A percentile compares a stretch with the other conserved stretches of the same genome.
phyloP scores from a whole-genome alignment of 2,329 filamentous ascomycete genomes.

The Parasarocladium wereldwijsianum region DNA sequence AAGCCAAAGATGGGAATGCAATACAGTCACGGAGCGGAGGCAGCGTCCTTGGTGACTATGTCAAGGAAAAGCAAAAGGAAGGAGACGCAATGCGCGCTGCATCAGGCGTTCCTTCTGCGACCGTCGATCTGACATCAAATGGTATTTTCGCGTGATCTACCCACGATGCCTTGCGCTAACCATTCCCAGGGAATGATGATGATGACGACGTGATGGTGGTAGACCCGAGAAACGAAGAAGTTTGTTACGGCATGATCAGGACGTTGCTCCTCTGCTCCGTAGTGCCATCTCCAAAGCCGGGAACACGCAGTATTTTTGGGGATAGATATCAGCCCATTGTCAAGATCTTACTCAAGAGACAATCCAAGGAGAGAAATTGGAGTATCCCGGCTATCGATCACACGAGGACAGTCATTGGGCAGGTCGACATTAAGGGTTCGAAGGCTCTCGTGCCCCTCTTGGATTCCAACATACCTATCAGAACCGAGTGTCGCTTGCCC shows the following conservation, averaged over 20 bases:
- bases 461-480: constrained; percentile 50
- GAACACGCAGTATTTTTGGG: constrained; percentile 41
- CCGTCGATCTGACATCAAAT: constrained; percentile 45
- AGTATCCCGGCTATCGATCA: constrained; percentile 63
- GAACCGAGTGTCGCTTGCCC: constrained; percentile 58
- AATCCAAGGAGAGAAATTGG: constrained; percentile 35
- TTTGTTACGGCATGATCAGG: constrained; percentile 70
- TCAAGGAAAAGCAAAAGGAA: constrained; percentile 44
- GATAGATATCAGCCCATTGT: constrained; percentile 55
- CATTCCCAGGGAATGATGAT: constrained; percentile 20
- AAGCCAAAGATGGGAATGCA: constrained; percentile 22
- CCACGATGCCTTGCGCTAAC: neutral
- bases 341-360: constrained; percentile 54
- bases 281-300: constrained; percentile 56
- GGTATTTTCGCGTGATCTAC: constrained; percentile 13
- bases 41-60: constrained; percentile 48
- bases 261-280: constrained; percentile 50
- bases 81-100: constrained; percentile 13
- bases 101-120: constrained; percentile 18
- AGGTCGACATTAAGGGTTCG: constrained; percentile 55
- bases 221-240: constrained; percentile 51
- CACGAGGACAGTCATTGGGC: constrained; percentile 56
- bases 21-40: constrained; percentile 25
- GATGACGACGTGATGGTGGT: constrained; percentile 43
- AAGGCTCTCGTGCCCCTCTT: constrained; percentile 57